These are phyloP conservation scores for Kurtzmaniella quercitrusa DNA, from an alignment of 1,139 yeast genomes.

Conservation along the genomic window DNA sequence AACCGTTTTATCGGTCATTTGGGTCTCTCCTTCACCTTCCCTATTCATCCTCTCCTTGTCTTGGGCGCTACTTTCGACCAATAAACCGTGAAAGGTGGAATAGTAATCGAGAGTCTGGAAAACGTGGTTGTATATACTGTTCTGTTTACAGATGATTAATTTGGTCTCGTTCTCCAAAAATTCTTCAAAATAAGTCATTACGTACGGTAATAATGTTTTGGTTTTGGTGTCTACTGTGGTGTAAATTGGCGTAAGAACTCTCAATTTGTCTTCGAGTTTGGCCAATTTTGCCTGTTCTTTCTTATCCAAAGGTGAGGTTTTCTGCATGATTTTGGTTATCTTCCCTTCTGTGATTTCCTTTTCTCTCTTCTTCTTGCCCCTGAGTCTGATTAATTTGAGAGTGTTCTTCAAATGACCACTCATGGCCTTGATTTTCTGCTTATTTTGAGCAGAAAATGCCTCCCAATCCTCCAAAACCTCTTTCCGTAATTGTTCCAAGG, in stretches of 20 bases:
- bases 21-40: too few relatives aligned
- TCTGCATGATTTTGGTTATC: constrained; percentile 40
- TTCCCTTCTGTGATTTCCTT: constrained; percentile 35
- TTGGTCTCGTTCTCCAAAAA: constrained; percentile 42
- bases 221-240: constrained; percentile 36
- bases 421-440: constrained; percentile 36
- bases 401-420: constrained; percentile 30
- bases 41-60: too few relatives aligned
- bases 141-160: constrained; percentile 28
- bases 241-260: constrained; percentile 27
- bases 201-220: constrained; percentile 41
- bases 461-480: constrained; percentile 32
- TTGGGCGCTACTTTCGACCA: constrained; percentile 8
- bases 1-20: too few relatives aligned
- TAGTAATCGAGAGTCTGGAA: constrained; percentile 26
- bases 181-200: constrained; percentile 45
- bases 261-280: constrained; percentile 24
- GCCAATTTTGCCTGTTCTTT: constrained; percentile 35
- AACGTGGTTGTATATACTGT: constrained; percentile 26
- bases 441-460: constrained; percentile 23
- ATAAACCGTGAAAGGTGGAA: constrained; percentile 36
- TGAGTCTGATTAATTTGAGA: constrained; percentile 38
- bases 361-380: constrained; percentile 41
- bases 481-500: constrained; percentile 26
- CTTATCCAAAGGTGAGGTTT: constrained; percentile 30